A percentile compares a stretch with the other conserved stretches of the same genome.
Conservation (phyloP, 2,329 filamentous ascomycete species). For the Xylariaceae sp. region DNA sequence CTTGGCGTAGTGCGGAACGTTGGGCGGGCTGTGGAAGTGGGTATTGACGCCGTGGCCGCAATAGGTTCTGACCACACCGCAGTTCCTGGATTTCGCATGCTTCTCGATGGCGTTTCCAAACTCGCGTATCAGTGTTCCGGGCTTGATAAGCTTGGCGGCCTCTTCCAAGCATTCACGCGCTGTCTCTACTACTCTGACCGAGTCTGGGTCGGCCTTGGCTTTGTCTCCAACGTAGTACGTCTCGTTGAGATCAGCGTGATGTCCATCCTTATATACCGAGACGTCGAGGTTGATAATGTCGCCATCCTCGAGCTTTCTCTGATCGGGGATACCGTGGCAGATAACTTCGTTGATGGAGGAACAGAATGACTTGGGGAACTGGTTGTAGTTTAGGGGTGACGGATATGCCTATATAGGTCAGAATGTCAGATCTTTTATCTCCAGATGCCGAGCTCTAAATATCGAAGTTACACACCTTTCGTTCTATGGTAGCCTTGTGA, state of each 20-base stretch:
- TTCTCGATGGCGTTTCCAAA: slow-evolving; percentile 96
- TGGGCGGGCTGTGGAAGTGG: slow-evolving; percentile 89
- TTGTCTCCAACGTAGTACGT: slow-evolving; percentile 97
- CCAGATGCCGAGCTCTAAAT: too few relatives aligned
- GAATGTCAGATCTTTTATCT: slow-evolving; percentile 1
- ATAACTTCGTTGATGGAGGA: slow-evolving; percentile 97
- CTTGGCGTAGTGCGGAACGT: slow-evolving; percentile 95
- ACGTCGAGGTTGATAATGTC: slow-evolving; percentile 98
- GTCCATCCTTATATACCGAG: slow-evolving; percentile 88
- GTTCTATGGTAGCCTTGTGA: slow-evolving; percentile 89
- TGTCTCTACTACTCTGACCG: slow-evolving; percentile 85
- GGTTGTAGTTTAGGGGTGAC: slow-evolving; percentile 89
- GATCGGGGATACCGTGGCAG: slow-evolving; percentile 96
- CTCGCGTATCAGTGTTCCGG: slow-evolving; percentile 86
- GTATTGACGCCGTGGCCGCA: slow-evolving; percentile 94
- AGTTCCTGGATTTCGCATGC: slow-evolving; percentile 78
- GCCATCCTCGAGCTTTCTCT: slow-evolving; percentile 80
- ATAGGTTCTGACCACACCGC: slow-evolving; percentile 92
- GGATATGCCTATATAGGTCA: slow-evolving; percentile 71
- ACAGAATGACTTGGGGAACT: slow-evolving; percentile 97
- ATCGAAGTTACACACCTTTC: slow-evolving; percentile 64
- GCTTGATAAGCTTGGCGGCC: slow-evolving; percentile 88
- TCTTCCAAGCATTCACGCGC: slow-evolving; percentile 86
- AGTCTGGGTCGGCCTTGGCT: slow-evolving; percentile 76
- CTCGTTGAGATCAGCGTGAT: slow-evolving; percentile 95